These are phyloP conservation scores for Grosmannia huntii DNA, from an alignment of 2,329 filamentous ascomycete genomes.

Conservation along the genomic window DNA sequence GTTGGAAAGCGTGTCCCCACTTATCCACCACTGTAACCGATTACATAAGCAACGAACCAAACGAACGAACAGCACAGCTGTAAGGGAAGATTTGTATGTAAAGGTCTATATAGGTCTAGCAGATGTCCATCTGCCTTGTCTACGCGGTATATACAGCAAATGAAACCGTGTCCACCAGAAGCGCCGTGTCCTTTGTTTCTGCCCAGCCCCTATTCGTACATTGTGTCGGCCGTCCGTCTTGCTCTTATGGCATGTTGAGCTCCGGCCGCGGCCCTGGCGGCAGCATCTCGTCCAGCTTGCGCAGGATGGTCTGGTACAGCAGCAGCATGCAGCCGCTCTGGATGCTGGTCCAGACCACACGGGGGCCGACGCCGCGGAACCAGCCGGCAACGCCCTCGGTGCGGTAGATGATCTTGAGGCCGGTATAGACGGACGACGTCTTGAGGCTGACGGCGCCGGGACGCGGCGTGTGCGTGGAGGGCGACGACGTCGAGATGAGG, in stretches of 20 bases:
- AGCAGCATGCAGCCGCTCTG: constrained; percentile 96
- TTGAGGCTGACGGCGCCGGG: constrained; percentile 71
- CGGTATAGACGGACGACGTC: constrained; percentile 79
- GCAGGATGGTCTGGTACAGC: constrained; percentile 78
- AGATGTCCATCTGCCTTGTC: neutral
- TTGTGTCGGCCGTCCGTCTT: neutral
- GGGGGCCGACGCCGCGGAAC: constrained; percentile 88
- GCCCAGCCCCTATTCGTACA: neutral
- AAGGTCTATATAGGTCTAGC: neutral
- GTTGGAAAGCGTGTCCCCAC: neutral
- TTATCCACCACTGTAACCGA: neutral
- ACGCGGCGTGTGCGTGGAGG: constrained; percentile 67
- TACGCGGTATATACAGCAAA: neutral
- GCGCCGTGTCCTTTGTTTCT: neutral
- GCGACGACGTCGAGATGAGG: constrained; percentile 78
- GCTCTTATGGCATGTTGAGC: neutral
- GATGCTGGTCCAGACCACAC: constrained; percentile 92
- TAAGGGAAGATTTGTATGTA: neutral
- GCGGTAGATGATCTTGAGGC: constrained; percentile 75
- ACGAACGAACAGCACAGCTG: neutral
- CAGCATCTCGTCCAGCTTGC: constrained; percentile 51
- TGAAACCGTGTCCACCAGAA: neutral
- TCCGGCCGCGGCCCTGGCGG: constrained; percentile 16
- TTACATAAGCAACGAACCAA: neutral
- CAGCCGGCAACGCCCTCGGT: constrained; percentile 80